Percentiles rank a stretch among this genome's conserved stretches.
These are phyloP conservation scores for Ramalina peruviana DNA, from an alignment of 495 filamentous ascomycete species.

Conservation along the genomic window DNA sequence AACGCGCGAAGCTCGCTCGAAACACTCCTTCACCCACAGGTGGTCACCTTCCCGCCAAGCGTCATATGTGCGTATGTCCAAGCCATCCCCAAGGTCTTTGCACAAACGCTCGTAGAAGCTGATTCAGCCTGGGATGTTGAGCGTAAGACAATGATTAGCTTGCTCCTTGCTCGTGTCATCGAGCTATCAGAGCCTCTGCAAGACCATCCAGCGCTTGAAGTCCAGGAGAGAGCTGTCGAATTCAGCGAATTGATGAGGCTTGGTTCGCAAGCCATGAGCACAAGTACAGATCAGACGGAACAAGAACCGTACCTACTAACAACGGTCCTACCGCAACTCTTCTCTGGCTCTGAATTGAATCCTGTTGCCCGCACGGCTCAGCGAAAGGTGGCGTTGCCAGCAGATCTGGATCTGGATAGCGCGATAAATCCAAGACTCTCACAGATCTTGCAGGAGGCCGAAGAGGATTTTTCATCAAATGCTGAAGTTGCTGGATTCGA, in stretches of 20 bases:
- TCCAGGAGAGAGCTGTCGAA: slow-evolving; percentile 92
- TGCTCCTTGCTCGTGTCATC: slow-evolving; percentile 68
- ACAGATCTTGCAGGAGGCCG: slow-evolving; percentile 44
- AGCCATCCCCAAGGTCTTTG: slow-evolving; percentile 71
- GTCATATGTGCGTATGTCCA: slow-evolving; percentile 71
- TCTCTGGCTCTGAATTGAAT: slow-evolving; percentile 74
- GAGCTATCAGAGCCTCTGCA: slow-evolving; percentile 64
- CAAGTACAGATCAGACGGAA: slow-evolving; percentile 40
- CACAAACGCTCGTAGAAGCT: slow-evolving; percentile 44
- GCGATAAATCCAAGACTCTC: slow-evolving; percentile 68
- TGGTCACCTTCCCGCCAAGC: slow-evolving; percentile 43
- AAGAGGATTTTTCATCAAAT: slow-evolving; percentile 33
- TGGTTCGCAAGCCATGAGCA: slow-evolving; percentile 60
- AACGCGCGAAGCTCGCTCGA: slow-evolving; percentile 51
- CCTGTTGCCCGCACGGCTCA: slow-evolving; percentile 77
- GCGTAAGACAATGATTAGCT: slow-evolving; percentile 51
- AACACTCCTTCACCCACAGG: slow-evolving; percentile 54
- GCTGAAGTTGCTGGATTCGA: slow-evolving; percentile 50
- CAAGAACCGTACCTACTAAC: slow-evolving; percentile 70
- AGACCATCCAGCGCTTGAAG: slow-evolving; percentile 73
- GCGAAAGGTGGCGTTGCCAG: slow-evolving; percentile 69
- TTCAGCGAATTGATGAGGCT: slow-evolving; percentile 80
- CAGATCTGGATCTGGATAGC: slow-evolving; percentile 56
- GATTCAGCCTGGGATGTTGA: slow-evolving; percentile 43
- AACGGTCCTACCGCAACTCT: slow-evolving; percentile 76